Base-by-base conservation (phyloP, 2,329 filamentous ascomycete species). In the Gliomastix tumulicola region DNA sequence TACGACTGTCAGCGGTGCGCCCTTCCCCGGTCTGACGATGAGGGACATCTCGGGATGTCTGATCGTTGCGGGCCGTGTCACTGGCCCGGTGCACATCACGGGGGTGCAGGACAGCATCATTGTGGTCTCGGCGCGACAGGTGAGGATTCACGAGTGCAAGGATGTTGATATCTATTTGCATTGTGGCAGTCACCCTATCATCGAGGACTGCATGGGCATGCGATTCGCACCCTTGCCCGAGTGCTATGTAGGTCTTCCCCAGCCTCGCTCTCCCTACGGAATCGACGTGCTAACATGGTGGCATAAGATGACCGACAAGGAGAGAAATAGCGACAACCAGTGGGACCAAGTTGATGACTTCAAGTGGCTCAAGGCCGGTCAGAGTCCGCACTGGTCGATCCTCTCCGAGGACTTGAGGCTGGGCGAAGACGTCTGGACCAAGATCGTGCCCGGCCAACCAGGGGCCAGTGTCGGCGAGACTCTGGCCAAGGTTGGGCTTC, bases 341-440 rank as follows among this genome's bases (percentile, higher is more conserved):
- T 98, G 88, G 87, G 75, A 89, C 48, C 79, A 92, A 50, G 85
- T 97, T 13, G 87, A 97, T 57, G 92, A 98, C 57, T 98, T 98
- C 69, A 94, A 94, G 62, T 97, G 92, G 92, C 74, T 96, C 44
- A 94, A 89, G 59, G 71, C 76, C 13, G 87, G 85, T 40, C 77
- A 78, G 21, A 96, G 87, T 53, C 92, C 92, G 3, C 89, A 98
- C 54, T 98, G 90, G 88, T 76, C 68, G 22, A 60, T 87, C 3
- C 49, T 97, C 17, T 66, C 76, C 2, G 71, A 78, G 36, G 66
- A 67, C 2, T 65, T 81, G 37, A 71, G 72, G 18, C 61, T 90
- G 11, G 47, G 62, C 0, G 75, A 82, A 3, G 65, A 74, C 3
- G 65, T 83, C 1, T 95, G 88, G 88, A 74, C 68, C 34, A 71